Percentiles rank a stretch among this genome's conserved stretches.
Evolutionary conservation across 768 basidiomycete species (phyloP).

Genomic region (Candolleomyces aberdarensis): DNA sequence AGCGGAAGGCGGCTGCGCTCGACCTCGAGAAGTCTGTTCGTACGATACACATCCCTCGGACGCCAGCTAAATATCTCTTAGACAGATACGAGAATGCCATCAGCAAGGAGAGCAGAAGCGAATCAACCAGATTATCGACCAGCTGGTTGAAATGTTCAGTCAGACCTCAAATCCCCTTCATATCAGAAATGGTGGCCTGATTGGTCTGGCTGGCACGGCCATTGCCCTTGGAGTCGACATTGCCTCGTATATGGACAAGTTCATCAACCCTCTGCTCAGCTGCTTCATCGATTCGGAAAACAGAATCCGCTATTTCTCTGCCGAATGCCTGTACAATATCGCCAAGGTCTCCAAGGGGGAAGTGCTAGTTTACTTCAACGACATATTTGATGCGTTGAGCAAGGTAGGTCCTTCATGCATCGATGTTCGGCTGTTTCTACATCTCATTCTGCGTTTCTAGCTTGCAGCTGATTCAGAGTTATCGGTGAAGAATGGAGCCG

Average conservation of each 20-base stretch:
- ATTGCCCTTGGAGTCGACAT: conserved; percentile 94
- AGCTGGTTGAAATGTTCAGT: conserved; percentile 92
- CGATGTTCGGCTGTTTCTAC: conserved; percentile 2
- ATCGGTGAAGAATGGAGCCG: conserved; percentile 98
- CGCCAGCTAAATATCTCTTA: conserved; percentile 22
- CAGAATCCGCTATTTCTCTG: conserved; percentile 95
- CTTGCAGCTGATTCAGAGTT: conserved; percentile 93
- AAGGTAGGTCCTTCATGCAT: conserved; percentile 59
- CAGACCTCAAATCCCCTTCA: conserved; percentile 80
- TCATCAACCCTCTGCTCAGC: conserved; percentile 81
- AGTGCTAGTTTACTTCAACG: conserved; percentile 95
- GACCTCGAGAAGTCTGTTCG: conserved; percentile 85
- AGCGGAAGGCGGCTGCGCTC: conserved; percentile 91
- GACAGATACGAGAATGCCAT: conserved; percentile 85
- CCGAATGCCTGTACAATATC: conserved; percentile 97
- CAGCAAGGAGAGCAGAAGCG: conserved; percentile 77
- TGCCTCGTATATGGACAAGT: conserved; percentile 91
- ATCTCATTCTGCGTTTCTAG: conserved; percentile 38
- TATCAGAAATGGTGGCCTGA: conserved; percentile 90
- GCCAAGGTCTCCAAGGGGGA: conserved; percentile 97
- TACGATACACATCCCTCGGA: background rate
- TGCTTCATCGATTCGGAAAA: conserved; percentile 96
- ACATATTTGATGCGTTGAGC: conserved; percentile 95
- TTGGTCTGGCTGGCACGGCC: conserved; percentile 94
- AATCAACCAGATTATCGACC: conserved; percentile 87